A percentile compares a stretch with the other conserved stretches of the same genome.
These are phyloP conservation scores for Daldinia bambusicola DNA, from an alignment of 495 filamentous ascomycete genomes.

Conservation along the genomic window DNA sequence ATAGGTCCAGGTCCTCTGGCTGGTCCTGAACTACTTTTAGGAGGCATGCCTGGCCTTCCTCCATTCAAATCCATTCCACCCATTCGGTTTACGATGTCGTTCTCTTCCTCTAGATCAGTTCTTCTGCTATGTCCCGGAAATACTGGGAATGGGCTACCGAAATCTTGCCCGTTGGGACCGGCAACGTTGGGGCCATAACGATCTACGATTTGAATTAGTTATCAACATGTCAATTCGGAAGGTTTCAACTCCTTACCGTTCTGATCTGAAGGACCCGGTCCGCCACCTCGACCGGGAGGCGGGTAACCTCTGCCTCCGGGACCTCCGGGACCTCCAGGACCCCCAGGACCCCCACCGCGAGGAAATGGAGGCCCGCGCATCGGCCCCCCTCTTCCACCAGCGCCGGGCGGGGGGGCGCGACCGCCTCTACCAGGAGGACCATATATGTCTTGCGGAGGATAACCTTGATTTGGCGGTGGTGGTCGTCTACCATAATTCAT, in stretches of 20 bases:
- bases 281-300: constrained; percentile 52
- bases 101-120: constrained; percentile 57
- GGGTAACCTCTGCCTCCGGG: constrained; percentile 56
- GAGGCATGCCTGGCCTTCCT: constrained; percentile 43
- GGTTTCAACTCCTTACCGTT: constrained; percentile 45
- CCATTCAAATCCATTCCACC: constrained; percentile 66
- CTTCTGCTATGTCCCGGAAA: constrained; percentile 66
- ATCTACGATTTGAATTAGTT: constrained; percentile 45
- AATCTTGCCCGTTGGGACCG: constrained; percentile 62
- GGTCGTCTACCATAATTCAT: constrained; percentile 61
- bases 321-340: constrained; percentile 48
- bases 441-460: constrained; percentile 64
- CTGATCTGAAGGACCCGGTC: constrained; percentile 50
- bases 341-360: constrained; percentile 48
- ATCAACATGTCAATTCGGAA: background rate
- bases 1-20: constrained; percentile 50
- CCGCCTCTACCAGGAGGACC: constrained; percentile 53
- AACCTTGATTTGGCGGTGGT: constrained; percentile 59
- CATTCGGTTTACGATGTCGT: constrained; percentile 65
- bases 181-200: constrained; percentile 47
- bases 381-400: constrained; percentile 54
- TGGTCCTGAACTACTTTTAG: constrained; percentile 34
- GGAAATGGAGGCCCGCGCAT: constrained; percentile 54
- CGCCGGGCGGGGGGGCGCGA: constrained; percentile 51
- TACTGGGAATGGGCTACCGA: constrained; percentile 74